Conservation (phyloP, 2,329 filamentous ascomycete genomes). For the Colletotrichum magnum region DNA sequence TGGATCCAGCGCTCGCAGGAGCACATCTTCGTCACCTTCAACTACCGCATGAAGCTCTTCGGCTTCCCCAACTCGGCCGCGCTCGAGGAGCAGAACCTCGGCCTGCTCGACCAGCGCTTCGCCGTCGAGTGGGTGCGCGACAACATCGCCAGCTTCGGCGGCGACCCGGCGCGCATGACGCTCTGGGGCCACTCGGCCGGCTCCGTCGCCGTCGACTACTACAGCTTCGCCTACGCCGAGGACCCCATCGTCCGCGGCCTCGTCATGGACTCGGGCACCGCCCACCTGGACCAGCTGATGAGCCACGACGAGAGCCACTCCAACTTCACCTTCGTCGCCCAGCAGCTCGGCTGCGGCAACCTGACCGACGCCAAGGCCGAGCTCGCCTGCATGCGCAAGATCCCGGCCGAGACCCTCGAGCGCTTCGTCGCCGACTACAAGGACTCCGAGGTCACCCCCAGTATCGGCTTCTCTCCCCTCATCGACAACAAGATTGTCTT, state of each 20-base stretch:
- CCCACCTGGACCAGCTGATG: slow-evolving; percentile 48
- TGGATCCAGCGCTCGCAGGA: slow-evolving; percentile 48
- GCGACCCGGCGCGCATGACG: slow-evolving; percentile 60
- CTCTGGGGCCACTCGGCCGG: slow-evolving; percentile 66
- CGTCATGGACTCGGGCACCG: slow-evolving; percentile 55
- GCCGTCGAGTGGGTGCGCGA: slow-evolving; percentile 66
- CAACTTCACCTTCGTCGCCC: slow-evolving; percentile 57
- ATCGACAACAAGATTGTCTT: slow-evolving; percentile 51
- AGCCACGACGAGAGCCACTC: slow-evolving; percentile 50
- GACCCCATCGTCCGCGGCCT: slow-evolving; percentile 58
- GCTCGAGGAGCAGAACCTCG: slow-evolving; percentile 58
- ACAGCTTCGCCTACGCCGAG: slow-evolving; percentile 56
- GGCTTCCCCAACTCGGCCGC: slow-evolving; percentile 50
- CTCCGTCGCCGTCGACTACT: slow-evolving; percentile 53
- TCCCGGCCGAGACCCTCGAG: slow-evolving; percentile 50
- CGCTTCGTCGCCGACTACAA: slow-evolving; percentile 48
- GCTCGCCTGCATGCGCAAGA: slow-evolving; percentile 55
- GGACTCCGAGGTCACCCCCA: slow-evolving; percentile 45
- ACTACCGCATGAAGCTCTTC: slow-evolving; percentile 50
- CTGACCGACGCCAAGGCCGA: slow-evolving; percentile 49
- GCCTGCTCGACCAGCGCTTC: slow-evolving; percentile 66
- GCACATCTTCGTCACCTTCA: slow-evolving; percentile 50
- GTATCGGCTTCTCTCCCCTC: slow-evolving; percentile 49
- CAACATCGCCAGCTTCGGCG: slow-evolving; percentile 66
- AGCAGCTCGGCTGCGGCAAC: slow-evolving; percentile 52